These are phyloP conservation scores for Hypoxylon perforatum DNA, from an alignment of 495 filamentous ascomycete genomes.

Conservation along the genomic window DNA sequence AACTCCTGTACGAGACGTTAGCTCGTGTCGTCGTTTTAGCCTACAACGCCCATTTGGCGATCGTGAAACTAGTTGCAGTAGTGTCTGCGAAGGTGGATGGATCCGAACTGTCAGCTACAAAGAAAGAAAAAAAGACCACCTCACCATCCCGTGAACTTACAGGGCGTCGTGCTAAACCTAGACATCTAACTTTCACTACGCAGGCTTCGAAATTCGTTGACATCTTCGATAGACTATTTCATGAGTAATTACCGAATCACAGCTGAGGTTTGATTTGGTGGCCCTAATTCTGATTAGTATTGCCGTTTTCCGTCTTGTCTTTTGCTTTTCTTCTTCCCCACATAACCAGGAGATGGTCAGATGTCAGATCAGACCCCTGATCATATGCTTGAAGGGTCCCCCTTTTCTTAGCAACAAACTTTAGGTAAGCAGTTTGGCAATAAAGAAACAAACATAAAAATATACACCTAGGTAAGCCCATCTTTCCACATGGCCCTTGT, in stretches of 20 bases:
- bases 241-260: not conserved
- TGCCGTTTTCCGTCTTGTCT: slow-evolving; percentile 1
- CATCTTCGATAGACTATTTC: not conserved
- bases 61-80: too few relatives aligned
- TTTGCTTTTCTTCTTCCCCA: slow-evolving; percentile 22
- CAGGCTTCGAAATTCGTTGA: not conserved
- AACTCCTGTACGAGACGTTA: slow-evolving; percentile 1
- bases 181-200: not conserved
- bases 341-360: slow-evolving; percentile 25
- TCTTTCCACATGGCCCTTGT: not conserved
- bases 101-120: too few relatives aligned
- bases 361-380: slow-evolving; percentile 18
- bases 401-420: not conserved
- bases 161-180: not conserved
- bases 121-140: too few relatives aligned
- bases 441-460: too few relatives aligned
- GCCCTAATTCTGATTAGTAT: too few relatives aligned
- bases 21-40: too few relatives aligned
- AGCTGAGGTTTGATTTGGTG: slow-evolving; percentile 5
- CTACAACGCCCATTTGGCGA: too few relatives aligned
- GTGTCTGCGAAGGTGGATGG: too few relatives aligned
- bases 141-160: too few relatives aligned
- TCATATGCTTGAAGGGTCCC: slow-evolving; percentile 13
- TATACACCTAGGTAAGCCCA: too few relatives aligned
- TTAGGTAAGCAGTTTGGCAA: too few relatives aligned